Base-by-base conservation (phyloP, 805 yeast species). In the Suhomyces vadensis region DNA sequence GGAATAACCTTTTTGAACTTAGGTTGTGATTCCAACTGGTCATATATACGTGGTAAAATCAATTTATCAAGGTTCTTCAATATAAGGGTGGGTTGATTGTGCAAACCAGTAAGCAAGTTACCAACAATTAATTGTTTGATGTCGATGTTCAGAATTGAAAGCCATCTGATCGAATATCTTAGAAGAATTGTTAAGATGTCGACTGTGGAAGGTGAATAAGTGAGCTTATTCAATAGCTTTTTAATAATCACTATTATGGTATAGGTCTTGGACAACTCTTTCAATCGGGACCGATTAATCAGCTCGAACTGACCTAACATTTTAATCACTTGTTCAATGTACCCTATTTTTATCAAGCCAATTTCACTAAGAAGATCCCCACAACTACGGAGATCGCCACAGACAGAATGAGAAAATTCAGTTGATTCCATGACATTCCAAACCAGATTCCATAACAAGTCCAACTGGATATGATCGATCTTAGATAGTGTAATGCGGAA, bases 1-100 rank as follows among this genome's bases (percentile, higher is more conserved):
- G 83, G 85, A 25, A 88, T 82, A 14, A 74, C 68, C 43, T 82
- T 82, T 36, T 84, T 78, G 54, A 79, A 82, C 44, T 78, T 76
- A 24, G 74, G 76, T 50, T 77, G 77, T 1, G 82, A 71, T 9
- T 63, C 64, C 37, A 86, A 70, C 55, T 85, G 88, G 4, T 63
- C 65, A 51, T 75, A 75, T 2, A 86, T 64, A 0, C 60, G 56
- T 0, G 86, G 81, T 31, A 85, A 61, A 2, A 82, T 65, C 16
- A 47, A 48, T 2, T 58, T 56, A 3, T 74, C 61, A 31, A 82
- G 59, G 40, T 74, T 66, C 1, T 77, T 74, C 3, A 76, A 60
- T 8, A 82, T 63, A 19, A 77, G 54, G 6, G 57, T 53, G 6
- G 83, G 80, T 40, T 73, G 75, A 50, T 77, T 81, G 59, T 81